Evolutionary conservation across 2,329 filamentous ascomycete species (phyloP).

Genomic region (Gnomoniopsis sp.): DNA sequence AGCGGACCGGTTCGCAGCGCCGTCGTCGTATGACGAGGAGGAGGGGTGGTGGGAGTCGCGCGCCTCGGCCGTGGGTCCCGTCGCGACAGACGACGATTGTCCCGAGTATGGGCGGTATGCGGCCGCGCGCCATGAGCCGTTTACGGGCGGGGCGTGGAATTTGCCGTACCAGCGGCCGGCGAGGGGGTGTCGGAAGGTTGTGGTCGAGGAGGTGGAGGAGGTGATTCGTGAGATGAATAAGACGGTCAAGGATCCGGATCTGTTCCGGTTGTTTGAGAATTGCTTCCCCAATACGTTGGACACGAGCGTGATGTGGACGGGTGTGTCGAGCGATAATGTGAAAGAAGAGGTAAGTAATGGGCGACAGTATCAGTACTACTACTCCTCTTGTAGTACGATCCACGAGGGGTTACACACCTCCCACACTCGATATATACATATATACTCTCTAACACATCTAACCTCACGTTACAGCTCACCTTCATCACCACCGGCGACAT

Average conservation of each 20-base stretch:
- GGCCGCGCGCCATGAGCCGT: conserved; percentile 26
- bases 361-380: too few relatives aligned
- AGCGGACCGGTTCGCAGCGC: background rate
- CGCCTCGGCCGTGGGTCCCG: background rate
- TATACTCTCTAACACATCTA: too few relatives aligned
- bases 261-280: conserved; percentile 73
- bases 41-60: background rate
- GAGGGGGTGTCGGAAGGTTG: conserved; percentile 68
- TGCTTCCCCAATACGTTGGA: conserved; percentile 73
- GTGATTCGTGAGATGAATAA: conserved; percentile 48
- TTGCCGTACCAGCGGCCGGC: conserved; percentile 50
- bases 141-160: conserved; percentile 27
- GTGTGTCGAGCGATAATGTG: conserved; percentile 43
- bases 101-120: conserved; percentile 29
- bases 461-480: conserved; percentile 43
- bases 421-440: too few relatives aligned
- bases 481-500: conserved; percentile 75
- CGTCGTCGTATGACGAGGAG: background rate
- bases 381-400: too few relatives aligned
- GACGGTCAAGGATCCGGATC: conserved; percentile 43
- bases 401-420: too few relatives aligned
- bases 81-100: conserved; percentile 20
- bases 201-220: conserved; percentile 65
- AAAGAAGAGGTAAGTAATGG: conserved; percentile 34
- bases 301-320: conserved; percentile 68